These are phyloP conservation scores for Houttuynia cordata DNA, from an alignment of 164 flowering plant genomes.

Conservation along the genomic window DNA sequence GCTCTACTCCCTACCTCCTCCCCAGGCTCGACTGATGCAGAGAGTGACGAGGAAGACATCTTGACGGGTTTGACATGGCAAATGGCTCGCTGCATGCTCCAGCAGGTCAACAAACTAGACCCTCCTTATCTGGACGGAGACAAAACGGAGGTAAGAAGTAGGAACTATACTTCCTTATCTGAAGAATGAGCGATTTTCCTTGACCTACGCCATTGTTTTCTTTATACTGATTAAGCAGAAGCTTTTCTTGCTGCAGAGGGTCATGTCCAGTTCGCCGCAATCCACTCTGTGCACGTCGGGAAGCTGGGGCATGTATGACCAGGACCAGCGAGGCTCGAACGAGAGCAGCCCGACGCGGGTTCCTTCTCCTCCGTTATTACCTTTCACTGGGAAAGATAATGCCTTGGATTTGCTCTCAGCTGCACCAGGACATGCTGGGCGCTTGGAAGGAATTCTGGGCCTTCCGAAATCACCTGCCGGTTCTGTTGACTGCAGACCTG, in stretches of 20 bases:
- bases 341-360: slow-evolving; percentile 34
- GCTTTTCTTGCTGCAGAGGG: slow-evolving; percentile 3
- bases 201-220: background rate
- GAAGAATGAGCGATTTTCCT: too few relatives aligned
- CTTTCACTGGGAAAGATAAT: slow-evolving; percentile 10
- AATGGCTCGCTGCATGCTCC: slow-evolving; percentile 39
- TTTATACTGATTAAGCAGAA: background rate
- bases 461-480: slow-evolving; percentile 14
- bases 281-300: slow-evolving; percentile 45
- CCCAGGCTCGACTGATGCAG: slow-evolving; percentile 14
- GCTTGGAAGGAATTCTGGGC: slow-evolving; percentile 32
- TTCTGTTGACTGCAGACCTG: slow-evolving; percentile 5
- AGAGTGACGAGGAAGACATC: slow-evolving; percentile 26
- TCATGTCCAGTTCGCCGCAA: slow-evolving; percentile 50
- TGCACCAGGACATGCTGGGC: slow-evolving; percentile 55
- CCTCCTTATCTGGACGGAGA: background rate
- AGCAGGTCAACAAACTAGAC: slow-evolving; percentile 8
- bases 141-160: slow-evolving; percentile 17
- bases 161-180: too few relatives aligned
- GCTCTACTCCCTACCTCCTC: background rate
- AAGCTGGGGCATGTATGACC: slow-evolving; percentile 27
- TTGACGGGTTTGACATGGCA: slow-evolving; percentile 35
- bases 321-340: slow-evolving; percentile 21
- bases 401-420: slow-evolving; percentile 53
- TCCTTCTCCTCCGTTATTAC: slow-evolving; percentile 31